A percentile compares a stretch with the other conserved stretches of the same genome.
These are phyloP conservation scores for Solanum chaucha DNA, from an alignment of 257 asterid genomes.

Conservation along the genomic window DNA sequence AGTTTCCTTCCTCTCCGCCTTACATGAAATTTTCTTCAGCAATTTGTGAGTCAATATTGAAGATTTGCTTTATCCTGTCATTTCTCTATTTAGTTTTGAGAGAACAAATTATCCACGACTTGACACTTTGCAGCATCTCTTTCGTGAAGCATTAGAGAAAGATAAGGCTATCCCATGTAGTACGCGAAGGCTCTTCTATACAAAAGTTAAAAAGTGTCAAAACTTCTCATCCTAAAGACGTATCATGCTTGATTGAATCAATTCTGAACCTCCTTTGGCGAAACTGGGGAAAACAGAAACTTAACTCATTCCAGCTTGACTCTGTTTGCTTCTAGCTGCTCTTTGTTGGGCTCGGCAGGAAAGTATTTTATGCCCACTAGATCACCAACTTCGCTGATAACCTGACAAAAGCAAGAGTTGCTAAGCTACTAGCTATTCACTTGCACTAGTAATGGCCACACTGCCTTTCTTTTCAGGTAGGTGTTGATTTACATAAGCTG, in stretches of 20 bases:
- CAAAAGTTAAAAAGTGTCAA: background rate
- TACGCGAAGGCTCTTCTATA: background rate
- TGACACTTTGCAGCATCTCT: background rate
- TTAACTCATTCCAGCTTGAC: constrained; percentile 10
- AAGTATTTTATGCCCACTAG: constrained; percentile 79
- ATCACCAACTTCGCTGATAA: constrained; percentile 48
- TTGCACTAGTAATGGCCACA: background rate
- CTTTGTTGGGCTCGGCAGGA: constrained; percentile 69
- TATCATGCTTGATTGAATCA: background rate
- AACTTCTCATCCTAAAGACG: background rate
- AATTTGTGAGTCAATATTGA: background rate
- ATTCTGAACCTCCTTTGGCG: background rate
- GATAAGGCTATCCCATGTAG: background rate
- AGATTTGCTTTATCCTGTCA: background rate
- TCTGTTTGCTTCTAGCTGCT: constrained; percentile 19
- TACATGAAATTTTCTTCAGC: background rate
- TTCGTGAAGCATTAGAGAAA: background rate
- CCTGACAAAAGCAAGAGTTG: background rate
- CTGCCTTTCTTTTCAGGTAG: background rate
- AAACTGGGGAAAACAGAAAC: background rate
- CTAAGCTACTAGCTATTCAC: background rate
- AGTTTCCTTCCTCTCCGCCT: background rate
- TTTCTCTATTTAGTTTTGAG: background rate
- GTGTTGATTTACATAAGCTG: background rate
- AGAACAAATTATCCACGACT: background rate